Base-by-base conservation (phyloP, 179 eudicot species). In the Silene noctiflora region DNA sequence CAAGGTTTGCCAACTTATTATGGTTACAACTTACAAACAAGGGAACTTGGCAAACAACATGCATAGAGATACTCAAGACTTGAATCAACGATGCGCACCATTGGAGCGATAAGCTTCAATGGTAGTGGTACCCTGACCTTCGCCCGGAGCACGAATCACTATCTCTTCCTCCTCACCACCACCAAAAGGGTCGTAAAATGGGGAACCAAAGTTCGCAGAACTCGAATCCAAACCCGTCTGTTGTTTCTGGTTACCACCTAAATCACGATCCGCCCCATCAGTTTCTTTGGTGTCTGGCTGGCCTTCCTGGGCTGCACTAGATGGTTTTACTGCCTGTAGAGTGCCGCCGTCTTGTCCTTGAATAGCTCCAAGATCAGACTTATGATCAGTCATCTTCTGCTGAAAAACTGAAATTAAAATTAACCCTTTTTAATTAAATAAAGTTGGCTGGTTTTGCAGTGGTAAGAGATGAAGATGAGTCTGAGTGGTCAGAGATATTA, bases 201-300 rank as follows among this genome's bases (percentile, higher is more conserved):
- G 82, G 65, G 79, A 75, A 46, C 72, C 22, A 16, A 79, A 79
- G 4, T 46, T 59, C 25, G n/a, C 72, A 22, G 71, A n/a, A 59
- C 17, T 16, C 14, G 44, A 68, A 74, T 44, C 51, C 13, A 44
- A 44, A 11, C 62, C 19, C 24, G 44, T 73, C 33, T 42, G 11
- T 33, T 33, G 22, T 33, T 59, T 27, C 55, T 64, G 56, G 24
- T 12, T 22, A 19, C 35, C 29, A 24, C 62, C 56, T 10, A 14
- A 17, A 63, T 44, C 25, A 63, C 20, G n/a, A 17, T 59, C 21
- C 17, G n/a, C 6, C 8, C 42, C 64, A 71, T 31, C 59, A 67
- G 24, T 19, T 10, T 48, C 64, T 44, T 66, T 59, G 21, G n/a
- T 75, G 61, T 16, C 33, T 12, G 78, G 64, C 4, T 29, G 31